Evolutionary conservation across 345 rosid species (phyloP).

Genomic region (Limnanthes douglasii): DNA sequence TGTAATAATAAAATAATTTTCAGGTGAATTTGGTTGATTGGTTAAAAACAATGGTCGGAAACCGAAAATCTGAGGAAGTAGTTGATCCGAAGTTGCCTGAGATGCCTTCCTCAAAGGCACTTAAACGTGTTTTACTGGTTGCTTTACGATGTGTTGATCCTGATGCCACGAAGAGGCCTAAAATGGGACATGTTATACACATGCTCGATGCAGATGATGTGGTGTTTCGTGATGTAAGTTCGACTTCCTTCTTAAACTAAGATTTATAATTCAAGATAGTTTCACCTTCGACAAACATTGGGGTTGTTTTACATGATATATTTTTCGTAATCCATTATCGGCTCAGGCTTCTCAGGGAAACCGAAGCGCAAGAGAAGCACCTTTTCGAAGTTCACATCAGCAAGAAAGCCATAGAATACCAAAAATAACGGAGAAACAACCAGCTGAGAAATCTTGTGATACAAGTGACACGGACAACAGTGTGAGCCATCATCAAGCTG

Average conservation of each 20-base stretch:
- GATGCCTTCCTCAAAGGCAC: constrained; percentile 80
- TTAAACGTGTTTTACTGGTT: constrained; percentile 68
- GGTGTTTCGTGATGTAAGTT: constrained; percentile 57
- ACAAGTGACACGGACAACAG: constrained; percentile 27
- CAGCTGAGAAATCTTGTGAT: constrained; percentile 24
- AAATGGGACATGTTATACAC: constrained; percentile 94
- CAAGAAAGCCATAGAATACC: constrained; percentile 10
- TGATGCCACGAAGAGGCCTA: constrained; percentile 88
- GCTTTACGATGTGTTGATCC: constrained; percentile 95
- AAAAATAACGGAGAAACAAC: constrained; percentile 14
- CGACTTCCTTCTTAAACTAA: constrained; percentile 1
- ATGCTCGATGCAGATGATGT: constrained; percentile 98
- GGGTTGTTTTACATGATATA: neutral
- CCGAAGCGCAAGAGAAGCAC: constrained; percentile 23
- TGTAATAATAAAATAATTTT: constrained; percentile 1
- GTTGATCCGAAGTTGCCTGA: constrained; percentile 78
- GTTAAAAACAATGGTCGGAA: constrained; percentile 81
- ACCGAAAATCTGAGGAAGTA: constrained; percentile 77
- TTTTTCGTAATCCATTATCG: neutral
- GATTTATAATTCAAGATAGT: neutral
- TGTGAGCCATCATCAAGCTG: constrained; percentile 20
- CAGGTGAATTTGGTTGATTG: constrained; percentile 94
- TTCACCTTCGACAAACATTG: neutral
- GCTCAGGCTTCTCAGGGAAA: constrained; percentile 22
- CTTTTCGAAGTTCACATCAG: constrained; percentile 13